phyloP scores from a whole-genome alignment of 2,329 filamentous ascomycete species.

The Blastomyces percursus region DNA sequence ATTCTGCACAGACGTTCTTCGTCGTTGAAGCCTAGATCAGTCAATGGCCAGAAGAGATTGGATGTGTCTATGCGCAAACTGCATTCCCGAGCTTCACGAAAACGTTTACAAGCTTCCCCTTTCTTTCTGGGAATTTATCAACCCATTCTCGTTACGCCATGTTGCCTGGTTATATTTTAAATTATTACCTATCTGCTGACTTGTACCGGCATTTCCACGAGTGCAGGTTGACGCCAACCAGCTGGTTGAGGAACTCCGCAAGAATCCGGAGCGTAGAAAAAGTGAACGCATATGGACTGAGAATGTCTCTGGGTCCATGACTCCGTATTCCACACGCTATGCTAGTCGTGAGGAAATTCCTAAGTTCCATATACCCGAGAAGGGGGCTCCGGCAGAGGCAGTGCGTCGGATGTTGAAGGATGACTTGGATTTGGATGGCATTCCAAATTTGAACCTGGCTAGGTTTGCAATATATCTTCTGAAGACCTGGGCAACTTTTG shows the following conservation, averaged over 20 bases:
- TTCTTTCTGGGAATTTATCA: not conserved
- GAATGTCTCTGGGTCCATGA: constrained; percentile 18
- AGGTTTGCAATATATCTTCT: constrained; percentile 24
- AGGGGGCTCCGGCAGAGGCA: constrained; percentile 41
- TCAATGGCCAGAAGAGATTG: not conserved
- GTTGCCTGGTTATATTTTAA: not conserved
- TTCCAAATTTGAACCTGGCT: constrained; percentile 57
- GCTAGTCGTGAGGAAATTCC: constrained; percentile 24
- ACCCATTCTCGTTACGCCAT: not conserved
- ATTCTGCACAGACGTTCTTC: not conserved
- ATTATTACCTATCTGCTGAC: not conserved
- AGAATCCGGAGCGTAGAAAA: constrained; percentile 17
- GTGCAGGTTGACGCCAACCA: constrained; percentile 21
- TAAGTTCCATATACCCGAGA: constrained; percentile 24
- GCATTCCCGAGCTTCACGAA: not conserved
- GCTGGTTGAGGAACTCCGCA: constrained; percentile 19
- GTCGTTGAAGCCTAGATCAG: not conserved
- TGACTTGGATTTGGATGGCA: constrained; percentile 54
- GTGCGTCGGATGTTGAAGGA: constrained; percentile 56
- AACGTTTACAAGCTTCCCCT: not conserved
- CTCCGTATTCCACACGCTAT: constrained; percentile 27
- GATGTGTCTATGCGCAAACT: not conserved
- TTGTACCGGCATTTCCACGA: not conserved
- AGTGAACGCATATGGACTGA: constrained; percentile 21
- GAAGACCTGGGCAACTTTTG: not conserved